A percentile compares a stretch with the other conserved stretches of the same genome.
These are phyloP conservation scores for Silene uniflora DNA, from an alignment of 148 eudicot genomes.

Conservation along the genomic window DNA sequence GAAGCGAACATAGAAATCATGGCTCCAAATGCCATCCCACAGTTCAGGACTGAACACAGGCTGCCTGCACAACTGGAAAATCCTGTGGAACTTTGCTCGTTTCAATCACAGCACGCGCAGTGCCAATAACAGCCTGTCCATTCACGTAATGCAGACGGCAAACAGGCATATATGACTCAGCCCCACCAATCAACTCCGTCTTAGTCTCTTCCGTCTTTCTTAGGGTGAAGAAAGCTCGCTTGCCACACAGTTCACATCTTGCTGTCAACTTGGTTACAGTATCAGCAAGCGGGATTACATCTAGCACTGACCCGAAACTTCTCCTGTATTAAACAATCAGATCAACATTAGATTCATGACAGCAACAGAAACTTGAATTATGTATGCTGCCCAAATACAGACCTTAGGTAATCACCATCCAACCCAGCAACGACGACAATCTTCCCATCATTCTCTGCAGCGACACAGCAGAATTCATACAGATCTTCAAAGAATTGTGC, in stretches of 20 bases:
- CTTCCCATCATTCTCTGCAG: conserved; percentile 75
- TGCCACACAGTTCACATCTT: conserved; percentile 76
- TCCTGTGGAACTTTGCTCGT: conserved; percentile 24
- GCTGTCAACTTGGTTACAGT: conserved; percentile 87
- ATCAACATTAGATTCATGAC: background rate
- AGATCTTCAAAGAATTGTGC: conserved; percentile 86
- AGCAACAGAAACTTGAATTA: too few species aligned
- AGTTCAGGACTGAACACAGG: conserved; percentile 19
- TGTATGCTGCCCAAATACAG: background rate
- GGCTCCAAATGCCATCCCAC: background rate
- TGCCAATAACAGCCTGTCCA: conserved; percentile 37
- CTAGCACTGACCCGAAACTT: conserved; percentile 81
- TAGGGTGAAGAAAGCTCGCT: conserved; percentile 66
- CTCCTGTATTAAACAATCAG: conserved; percentile 37
- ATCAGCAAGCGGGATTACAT: conserved; percentile 83
- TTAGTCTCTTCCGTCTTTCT: conserved; percentile 60
- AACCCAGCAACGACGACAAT: conserved; percentile 75
- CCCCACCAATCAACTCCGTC: conserved; percentile 77
- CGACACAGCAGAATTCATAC: conserved; percentile 79
- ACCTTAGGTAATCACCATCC: conserved; percentile 95
- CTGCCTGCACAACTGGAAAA: conserved; percentile 26
- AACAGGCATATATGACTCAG: conserved; percentile 85
- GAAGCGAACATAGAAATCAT: background rate
- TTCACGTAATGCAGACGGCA: conserved; percentile 86
- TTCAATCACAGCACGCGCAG: conserved; percentile 30